Evolutionary conservation across 192 early-diverging fungal genomes (phyloP).

Genomic region (Entophlyctis luteolus): DNA sequence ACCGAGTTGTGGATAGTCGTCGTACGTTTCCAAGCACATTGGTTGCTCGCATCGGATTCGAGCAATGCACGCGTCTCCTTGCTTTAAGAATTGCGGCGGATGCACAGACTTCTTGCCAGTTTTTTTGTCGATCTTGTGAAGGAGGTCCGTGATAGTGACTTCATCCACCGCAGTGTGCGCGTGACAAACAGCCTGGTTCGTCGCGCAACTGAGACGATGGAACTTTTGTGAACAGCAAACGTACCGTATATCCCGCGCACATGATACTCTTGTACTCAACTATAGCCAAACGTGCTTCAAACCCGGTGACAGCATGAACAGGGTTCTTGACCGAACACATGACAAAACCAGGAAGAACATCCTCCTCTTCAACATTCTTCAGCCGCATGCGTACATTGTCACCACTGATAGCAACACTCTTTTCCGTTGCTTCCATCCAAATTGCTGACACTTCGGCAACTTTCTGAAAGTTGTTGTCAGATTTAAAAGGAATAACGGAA

Average conservation of each 20-base stretch:
- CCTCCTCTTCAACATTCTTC: slow-evolving; percentile 90
- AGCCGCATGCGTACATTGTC: slow-evolving; percentile 92
- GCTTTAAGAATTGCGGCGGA: slow-evolving; percentile 91
- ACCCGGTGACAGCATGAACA: slow-evolving; percentile 70
- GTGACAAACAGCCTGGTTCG: slow-evolving; percentile 73
- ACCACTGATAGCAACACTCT: slow-evolving; percentile 69
- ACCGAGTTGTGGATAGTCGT: slow-evolving; percentile 84
- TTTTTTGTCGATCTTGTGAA: slow-evolving; percentile 93
- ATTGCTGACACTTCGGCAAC: slow-evolving; percentile 75
- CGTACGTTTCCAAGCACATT: slow-evolving; percentile 83
- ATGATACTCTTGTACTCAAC: slow-evolving; percentile 95
- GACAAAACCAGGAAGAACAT: slow-evolving; percentile 82
- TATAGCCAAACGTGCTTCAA: slow-evolving; percentile 85
- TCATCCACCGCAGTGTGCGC: slow-evolving; percentile 87
- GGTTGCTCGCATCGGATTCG: slow-evolving; percentile 72
- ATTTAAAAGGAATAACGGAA: slow-evolving; percentile 11
- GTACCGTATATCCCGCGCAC: slow-evolving; percentile 79
- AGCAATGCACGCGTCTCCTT: slow-evolving; percentile 84
- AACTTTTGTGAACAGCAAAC: not conserved
- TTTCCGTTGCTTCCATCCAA: slow-evolving; percentile 80
- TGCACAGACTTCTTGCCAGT: slow-evolving; percentile 80
- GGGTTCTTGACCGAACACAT: slow-evolving; percentile 74
- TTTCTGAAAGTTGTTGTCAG: slow-evolving; percentile 32
- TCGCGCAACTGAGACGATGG: not conserved
- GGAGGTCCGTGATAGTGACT: slow-evolving; percentile 70